Evolutionary conservation across 2,329 filamentous ascomycete genomes (phyloP).

Genomic region (Cryphonectria parasitica): DNA sequence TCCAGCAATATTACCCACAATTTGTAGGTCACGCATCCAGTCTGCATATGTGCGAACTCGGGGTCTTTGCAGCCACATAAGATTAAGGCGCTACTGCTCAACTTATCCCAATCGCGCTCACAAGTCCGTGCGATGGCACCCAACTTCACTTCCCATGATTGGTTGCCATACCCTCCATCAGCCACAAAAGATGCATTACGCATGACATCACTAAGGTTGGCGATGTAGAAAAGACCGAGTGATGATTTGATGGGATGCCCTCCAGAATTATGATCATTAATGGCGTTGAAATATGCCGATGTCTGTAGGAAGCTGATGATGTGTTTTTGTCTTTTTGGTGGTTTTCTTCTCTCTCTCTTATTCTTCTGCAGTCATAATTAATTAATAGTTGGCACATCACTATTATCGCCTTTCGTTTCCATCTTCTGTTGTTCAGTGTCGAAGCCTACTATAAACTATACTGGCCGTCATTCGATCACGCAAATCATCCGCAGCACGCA

Average conservation of each 20-base stretch:
- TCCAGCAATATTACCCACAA: neutral
- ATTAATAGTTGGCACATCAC: neutral
- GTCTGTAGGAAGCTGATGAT: neutral
- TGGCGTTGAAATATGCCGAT: neutral
- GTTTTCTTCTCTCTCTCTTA: neutral
- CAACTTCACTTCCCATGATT: slow-evolving; percentile 13
- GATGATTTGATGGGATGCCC: neutral
- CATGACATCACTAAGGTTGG: slow-evolving; percentile 28
- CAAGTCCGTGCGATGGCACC: neutral
- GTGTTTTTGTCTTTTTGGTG: no score
- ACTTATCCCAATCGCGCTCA: slow-evolving; percentile 19
- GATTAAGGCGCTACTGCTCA: slow-evolving; percentile 19
- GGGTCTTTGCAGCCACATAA: slow-evolving; percentile 6
- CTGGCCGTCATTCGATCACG: no score
- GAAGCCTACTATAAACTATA: neutral
- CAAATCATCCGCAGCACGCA: neutral
- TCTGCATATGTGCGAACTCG: neutral
- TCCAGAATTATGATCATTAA: neutral
- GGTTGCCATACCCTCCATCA: slow-evolving; percentile 6
- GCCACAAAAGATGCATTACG: slow-evolving; percentile 13
- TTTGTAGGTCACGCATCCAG: neutral
- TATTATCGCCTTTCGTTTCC: neutral
- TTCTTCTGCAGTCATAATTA: neutral
- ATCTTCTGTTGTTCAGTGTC: neutral
- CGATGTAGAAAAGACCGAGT: neutral